Evolutionary conservation across 352 stramenopile species (phyloP).

Genomic region (Aphanomyces invadans): DNA sequence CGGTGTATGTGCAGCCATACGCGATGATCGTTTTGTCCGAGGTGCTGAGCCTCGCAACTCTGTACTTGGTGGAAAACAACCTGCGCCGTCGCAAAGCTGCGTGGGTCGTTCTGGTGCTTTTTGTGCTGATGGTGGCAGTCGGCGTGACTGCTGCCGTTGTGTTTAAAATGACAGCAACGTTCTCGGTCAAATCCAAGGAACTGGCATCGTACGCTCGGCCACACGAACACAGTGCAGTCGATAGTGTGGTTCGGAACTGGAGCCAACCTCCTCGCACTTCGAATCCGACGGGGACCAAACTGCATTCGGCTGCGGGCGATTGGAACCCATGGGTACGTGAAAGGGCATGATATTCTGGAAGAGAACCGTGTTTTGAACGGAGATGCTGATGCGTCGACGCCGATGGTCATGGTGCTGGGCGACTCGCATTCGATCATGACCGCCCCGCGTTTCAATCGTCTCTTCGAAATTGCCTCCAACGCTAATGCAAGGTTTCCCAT

Average conservation of each 20-base stretch:
- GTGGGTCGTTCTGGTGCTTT: constrained; percentile 7
- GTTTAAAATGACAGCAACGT: background rate
- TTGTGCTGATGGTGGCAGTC: background rate
- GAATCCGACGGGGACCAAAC: background rate
- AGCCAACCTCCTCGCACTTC: background rate
- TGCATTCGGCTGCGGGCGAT: background rate
- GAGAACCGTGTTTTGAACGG: background rate
- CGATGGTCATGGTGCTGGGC: constrained; percentile 2
- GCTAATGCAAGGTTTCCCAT: background rate
- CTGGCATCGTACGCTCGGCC: background rate
- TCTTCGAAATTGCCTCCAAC: background rate
- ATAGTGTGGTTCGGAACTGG: background rate
- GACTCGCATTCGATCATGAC: constrained; percentile 18
- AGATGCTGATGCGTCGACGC: background rate
- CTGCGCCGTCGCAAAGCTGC: constrained; percentile 12
- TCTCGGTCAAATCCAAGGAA: background rate
- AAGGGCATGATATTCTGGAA: background rate
- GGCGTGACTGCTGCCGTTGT: background rate
- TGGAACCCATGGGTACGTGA: background rate
- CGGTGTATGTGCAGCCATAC: constrained; percentile 10
- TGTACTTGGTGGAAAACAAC: constrained; percentile 21
- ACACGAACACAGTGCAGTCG: background rate
- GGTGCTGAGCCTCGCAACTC: constrained; percentile 7
- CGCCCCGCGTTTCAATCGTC: constrained; percentile 6
- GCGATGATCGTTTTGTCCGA: constrained; percentile 5